Evolutionary conservation across 1,284 basidiomycete species (phyloP).

Genomic region (Papiliotrema nemorosa): DNA sequence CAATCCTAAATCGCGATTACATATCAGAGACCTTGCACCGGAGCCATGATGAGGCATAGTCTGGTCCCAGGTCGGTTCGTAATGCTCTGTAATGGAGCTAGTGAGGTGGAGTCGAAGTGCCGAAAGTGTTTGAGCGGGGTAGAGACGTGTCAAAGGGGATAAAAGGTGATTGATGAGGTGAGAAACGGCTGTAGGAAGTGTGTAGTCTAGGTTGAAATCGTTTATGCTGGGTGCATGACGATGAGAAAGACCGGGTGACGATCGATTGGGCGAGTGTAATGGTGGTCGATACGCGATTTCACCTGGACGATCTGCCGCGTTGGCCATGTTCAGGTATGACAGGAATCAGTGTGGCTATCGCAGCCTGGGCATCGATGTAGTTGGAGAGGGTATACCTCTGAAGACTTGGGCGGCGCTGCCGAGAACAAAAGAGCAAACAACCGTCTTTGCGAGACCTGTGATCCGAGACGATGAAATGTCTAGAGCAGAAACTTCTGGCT

Average conservation of each 20-base stretch:
- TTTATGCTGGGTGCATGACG: background rate
- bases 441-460: no score
- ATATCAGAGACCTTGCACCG: conserved; percentile 43
- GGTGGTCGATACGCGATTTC: background rate
- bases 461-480: no score
- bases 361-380: background rate
- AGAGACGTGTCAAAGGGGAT: conserved; percentile 32
- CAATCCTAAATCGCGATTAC: conserved; percentile 27
- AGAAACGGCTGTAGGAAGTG: conserved; percentile 34
- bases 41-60: conserved; percentile 34
- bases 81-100: conserved; percentile 18
- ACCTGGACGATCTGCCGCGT: no score
- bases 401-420: no score
- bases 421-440: no score
- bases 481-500: no score
- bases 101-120: conserved; percentile 29
- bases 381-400: no score
- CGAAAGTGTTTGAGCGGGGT: conserved; percentile 29
- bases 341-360: no score
- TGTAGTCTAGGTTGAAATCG: conserved; percentile 15
- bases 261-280: background rate
- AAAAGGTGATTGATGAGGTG: conserved; percentile 41
- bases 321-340: no score
- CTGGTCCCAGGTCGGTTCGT: conserved; percentile 38
- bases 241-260: conserved; percentile 10